Conservation (phyloP, 371 early-diverging fungal species). For the Encephalitozoon cuniculi region DNA sequence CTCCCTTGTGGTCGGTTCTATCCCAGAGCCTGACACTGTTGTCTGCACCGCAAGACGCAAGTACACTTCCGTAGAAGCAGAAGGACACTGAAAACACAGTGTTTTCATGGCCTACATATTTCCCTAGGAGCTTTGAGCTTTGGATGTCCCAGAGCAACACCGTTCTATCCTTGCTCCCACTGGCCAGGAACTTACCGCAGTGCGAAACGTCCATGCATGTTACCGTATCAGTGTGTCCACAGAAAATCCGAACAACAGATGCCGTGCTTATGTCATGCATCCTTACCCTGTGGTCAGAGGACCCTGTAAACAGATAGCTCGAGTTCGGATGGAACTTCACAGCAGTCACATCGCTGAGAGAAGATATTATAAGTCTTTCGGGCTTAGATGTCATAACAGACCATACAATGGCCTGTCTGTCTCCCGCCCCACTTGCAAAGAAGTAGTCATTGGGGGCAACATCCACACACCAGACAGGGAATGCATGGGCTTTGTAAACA, state of each 20-base stretch:
- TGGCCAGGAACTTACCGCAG: constrained; percentile 80
- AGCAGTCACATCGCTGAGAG: constrained; percentile 81
- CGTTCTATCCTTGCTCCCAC: constrained; percentile 74
- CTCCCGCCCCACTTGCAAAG: constrained; percentile 89
- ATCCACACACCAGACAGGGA: constrained; percentile 88
- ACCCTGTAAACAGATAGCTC: constrained; percentile 86
- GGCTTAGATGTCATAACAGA: constrained; percentile 83
- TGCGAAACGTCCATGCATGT: constrained; percentile 77
- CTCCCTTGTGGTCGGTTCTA: constrained; percentile 64
- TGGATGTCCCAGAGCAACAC: constrained; percentile 92
- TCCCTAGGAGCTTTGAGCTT: constrained; percentile 73
- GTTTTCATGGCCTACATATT: constrained; percentile 75
- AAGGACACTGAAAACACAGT: constrained; percentile 80
- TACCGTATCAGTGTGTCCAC: constrained; percentile 76
- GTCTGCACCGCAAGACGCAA: constrained; percentile 81
- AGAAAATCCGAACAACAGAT: constrained; percentile 78
- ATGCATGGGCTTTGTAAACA: constrained; percentile 87
- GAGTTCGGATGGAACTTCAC: constrained; percentile 96
- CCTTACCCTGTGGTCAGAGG: constrained; percentile 80
- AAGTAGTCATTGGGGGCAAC: constrained; percentile 80
- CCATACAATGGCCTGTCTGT: constrained; percentile 89
- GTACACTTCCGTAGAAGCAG: constrained; percentile 72
- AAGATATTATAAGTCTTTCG: constrained; percentile 87
- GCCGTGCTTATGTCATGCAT: constrained; percentile 89
- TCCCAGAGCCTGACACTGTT: constrained; percentile 87